Base-by-base conservation (phyloP, 1,284 basidiomycete genomes). In the Fistulinella cinereoalba region DNA sequence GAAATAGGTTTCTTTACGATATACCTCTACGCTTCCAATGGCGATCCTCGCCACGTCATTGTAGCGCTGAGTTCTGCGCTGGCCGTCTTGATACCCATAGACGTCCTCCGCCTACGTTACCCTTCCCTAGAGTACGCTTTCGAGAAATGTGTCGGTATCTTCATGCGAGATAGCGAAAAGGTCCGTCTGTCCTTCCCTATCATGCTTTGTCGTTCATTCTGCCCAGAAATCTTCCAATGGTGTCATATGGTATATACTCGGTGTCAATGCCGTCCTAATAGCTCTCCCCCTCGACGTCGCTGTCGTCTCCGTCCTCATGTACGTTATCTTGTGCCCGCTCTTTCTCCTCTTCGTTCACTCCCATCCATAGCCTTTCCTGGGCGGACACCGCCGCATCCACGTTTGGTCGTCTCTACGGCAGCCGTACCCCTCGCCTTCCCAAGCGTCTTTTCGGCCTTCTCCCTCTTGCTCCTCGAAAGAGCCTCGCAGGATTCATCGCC, bases 351-450 rank as follows among this genome's bases (percentile, higher is more conserved):
- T 19, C n/a, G 8, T 32, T 46, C 21, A 56, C 4, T 46, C 40
- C 6, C 16, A 6, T n/a, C 0, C 31, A 36, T 60, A 95, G 91
- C 52, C 83, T 99, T 37, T 95, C 94, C 23, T 97, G 96, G 92
- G 94, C 92, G 4, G 96, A 99, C 70, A 98, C 96, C 0, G 83
- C 91, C 13, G 96, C 96, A 1, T 97, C 94, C 4, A 93, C 92
- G 6, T 77, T 97, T 52, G 96, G 96, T 33, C 85, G 96, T 21
- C 73, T 93, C 33, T 93, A 84, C 66, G 93, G 93, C 18, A 71
- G 74, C 12, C 74, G 76, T 54, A 96, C 94, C 0, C 82, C 85
- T 1, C 82, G 77, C 9, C 83, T 98, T 2, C 89, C 88, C 2
- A 64, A 69, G 15, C 77, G 80, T 46, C 47, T 86, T 41, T 66